Evolutionary conservation across 805 yeast genomes (phyloP), one percentile per base, ranked within the genome.

Genomic region (Kodamaea sagamina): DNA sequence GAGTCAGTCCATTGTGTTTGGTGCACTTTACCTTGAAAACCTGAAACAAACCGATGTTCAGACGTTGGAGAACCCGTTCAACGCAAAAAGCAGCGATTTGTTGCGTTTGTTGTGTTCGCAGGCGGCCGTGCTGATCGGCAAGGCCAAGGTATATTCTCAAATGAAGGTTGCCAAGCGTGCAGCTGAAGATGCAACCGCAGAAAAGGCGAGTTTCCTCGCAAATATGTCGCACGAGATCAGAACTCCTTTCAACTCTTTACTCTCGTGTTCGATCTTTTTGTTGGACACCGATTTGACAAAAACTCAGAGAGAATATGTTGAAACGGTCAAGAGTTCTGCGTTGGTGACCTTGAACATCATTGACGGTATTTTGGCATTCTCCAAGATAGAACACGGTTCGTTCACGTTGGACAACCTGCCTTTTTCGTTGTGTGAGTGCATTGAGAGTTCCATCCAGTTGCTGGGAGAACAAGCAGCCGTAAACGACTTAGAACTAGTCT

Each of bases 171-270:
- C 71, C 6, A 65, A 65, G 39, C 49, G 56, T 35, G 61, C 66
- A 2, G 80, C 80, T 1, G 79, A 75, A 47, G 78, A 72, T 41
- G 79, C 80, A 3, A 75, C 79, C 1, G 75, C 75, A 4, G 79
- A 74, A 52, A 77, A 75, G 57, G 77, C 81, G 3, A 74, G 77
- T 41, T 77, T 77, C 52, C 53, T 77, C 44, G 71, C 71, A 16
- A 77, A 77, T 47, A 77, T 77, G 82, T 76, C 81, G 1, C 82
- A 77, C 50, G 82, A 77, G 49, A 76, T 77, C 38, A 59, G 82
- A 39, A 77, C 82, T 1, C 82, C 82, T 1, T 77, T 77, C 58
- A 77, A 78, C 51, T 74, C 78, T 2, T 61, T 74, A 24, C 59
- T 75, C 43, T 72, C 77, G 12, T 74, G 77, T 54, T 67, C 77